A percentile compares a stretch with the other conserved stretches of the same genome.
These are phyloP conservation scores for Trichomonas vaginalis DNA, from an alignment of 208 protist species.

Conservation along the genomic window DNA sequence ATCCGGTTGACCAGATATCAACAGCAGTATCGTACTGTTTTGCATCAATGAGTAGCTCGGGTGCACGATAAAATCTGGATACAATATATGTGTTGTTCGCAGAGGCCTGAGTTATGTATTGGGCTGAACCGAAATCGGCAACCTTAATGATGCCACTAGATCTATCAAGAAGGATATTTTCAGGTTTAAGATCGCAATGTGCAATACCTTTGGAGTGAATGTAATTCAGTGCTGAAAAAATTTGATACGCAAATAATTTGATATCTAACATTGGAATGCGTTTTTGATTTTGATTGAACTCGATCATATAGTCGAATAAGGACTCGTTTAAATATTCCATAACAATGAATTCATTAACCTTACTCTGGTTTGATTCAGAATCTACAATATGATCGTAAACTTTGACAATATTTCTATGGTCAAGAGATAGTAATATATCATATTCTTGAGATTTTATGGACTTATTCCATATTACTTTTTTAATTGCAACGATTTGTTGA, in stretches of 20 bases:
- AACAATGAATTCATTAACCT: conserved; percentile 90
- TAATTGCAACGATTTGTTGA: background rate
- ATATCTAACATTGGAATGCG: background rate
- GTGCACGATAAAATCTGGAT: conserved; percentile 64
- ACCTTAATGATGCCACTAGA: conserved; percentile 61
- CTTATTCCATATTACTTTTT: background rate
- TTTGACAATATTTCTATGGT: background rate
- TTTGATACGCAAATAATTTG: conserved; percentile 77
- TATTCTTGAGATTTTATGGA: background rate
- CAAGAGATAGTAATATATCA: background rate
- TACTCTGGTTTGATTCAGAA: conserved; percentile 32
- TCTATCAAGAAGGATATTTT: conserved; percentile 70
- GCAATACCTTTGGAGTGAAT: conserved; percentile 70
- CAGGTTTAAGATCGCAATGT: conserved; percentile 78
- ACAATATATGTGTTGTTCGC: conserved; percentile 75
- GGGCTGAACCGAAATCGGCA: conserved; percentile 74
- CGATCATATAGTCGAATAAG: conserved; percentile 60
- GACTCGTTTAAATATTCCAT: conserved; percentile 92
- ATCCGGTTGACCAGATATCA: conserved; percentile 67
- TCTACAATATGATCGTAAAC: background rate
- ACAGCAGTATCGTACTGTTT: conserved; percentile 54
- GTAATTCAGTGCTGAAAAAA: conserved; percentile 79
- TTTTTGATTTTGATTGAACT: conserved; percentile 62
- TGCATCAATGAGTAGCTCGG: conserved; percentile 58
- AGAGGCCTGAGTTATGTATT: conserved; percentile 49